Base-by-base conservation (phyloP, 176 grass and related monocot genomes). In the Cocos nucifera region DNA sequence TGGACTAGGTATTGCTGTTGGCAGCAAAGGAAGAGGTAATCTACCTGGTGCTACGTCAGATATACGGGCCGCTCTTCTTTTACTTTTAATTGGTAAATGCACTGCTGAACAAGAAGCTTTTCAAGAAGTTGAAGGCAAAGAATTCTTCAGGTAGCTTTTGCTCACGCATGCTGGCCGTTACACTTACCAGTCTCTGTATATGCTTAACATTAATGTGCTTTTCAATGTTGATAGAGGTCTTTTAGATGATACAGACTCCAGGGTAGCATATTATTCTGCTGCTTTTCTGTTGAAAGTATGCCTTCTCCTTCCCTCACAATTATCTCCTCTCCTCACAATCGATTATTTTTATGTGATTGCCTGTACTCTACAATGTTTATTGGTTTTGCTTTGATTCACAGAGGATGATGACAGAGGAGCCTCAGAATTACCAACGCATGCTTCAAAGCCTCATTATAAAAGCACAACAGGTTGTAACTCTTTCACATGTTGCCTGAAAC, bases 361-460 rank as follows among this genome's bases (percentile, higher is more conserved):
- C 32, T 39, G 32, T 39, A 28, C 4, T 48, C 3, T 20, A 28
- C 19, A 22, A 71, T 28, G 60, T 62, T 74, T 10, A 19, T 22
- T 22, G 73, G 4, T 57, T 44, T 69, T 63, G 72, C 12, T 69
- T 80, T 28, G 28, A 59, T 75, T 54, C 54, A 98, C 54, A 98
- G 94, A 81, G 82, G 85, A 98, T 93, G 88, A 89, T 98, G 88
- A 86, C 88, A 58, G 94, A 98, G 73, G 94, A 98, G 69, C 94
- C 85, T 70, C 87, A 98, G 54, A 73, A 7, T 15, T 98, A 98
- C 69, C 88, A 98, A 56, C 71, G 84, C 19, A 92, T 98, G 94
- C 94, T 98, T 80, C 84, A 93, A 67, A 88, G 73, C 50, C 81
- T 98, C 62, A 98, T 98, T 72, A 89, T 82, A 39, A 98, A 80